These are phyloP conservation scores for Pseudogymnoascus sp. DNA, from an alignment of 2,329 filamentous ascomycete genomes.

Conservation along the genomic window DNA sequence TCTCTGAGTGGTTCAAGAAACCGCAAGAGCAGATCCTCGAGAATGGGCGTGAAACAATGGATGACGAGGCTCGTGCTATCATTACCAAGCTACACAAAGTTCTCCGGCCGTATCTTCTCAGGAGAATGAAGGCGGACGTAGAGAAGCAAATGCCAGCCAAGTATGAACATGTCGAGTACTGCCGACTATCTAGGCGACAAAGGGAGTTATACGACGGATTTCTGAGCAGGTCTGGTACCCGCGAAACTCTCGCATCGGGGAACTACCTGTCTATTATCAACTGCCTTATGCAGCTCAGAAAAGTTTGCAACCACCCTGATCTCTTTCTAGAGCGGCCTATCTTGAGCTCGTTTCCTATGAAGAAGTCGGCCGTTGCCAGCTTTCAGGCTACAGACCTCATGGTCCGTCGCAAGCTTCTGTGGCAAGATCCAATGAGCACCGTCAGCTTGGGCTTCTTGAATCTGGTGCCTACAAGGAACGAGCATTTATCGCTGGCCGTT, in stretches of 20 bases:
- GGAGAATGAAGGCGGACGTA: conserved; percentile 88
- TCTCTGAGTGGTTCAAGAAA: conserved; percentile 91
- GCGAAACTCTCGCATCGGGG: conserved; percentile 78
- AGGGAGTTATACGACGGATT: conserved; percentile 95
- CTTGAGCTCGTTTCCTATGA: conserved; percentile 93
- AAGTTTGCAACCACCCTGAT: conserved; percentile 97
- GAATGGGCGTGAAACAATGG: conserved; percentile 86
- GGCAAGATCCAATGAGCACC: conserved; percentile 49
- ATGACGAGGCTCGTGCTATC: conserved; percentile 84
- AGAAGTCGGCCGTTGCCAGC: conserved; percentile 63
- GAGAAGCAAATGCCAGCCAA: conserved; percentile 99
- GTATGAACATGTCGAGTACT: conserved; percentile 95
- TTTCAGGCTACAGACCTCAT: conserved; percentile 66
- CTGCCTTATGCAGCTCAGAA: conserved; percentile 92
- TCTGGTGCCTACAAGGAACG: conserved; percentile 63
- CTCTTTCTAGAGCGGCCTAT: conserved; percentile 93
- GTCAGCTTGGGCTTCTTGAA: conserved; percentile 73
- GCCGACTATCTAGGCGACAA: conserved; percentile 88
- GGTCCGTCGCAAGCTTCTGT: conserved; percentile 58
- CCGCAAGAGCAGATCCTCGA: conserved; percentile 95
- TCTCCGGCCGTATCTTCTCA: conserved; percentile 80
- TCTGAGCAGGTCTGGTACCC: conserved; percentile 80
- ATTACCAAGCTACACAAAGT: conserved; percentile 93
- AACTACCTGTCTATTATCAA: conserved; percentile 99
- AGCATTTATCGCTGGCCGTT: conserved; percentile 48